phyloP scores from a whole-genome alignment of 805 yeast genomes.

The Suhomyces emberorum region DNA sequence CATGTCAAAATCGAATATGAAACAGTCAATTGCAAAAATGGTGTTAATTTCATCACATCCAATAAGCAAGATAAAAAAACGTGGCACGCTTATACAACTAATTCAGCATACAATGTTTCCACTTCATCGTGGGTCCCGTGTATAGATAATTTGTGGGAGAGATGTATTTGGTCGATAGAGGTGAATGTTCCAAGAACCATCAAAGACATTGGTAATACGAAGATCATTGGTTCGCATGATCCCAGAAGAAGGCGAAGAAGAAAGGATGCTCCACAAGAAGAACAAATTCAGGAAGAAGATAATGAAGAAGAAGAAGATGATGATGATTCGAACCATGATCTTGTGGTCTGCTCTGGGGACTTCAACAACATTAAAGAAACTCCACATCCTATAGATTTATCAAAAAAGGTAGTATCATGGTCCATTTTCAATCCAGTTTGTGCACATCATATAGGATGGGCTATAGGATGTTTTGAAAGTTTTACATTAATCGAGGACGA shows the following conservation, averaged over 20 bases:
- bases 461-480: conserved; percentile 81
- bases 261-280: conserved; percentile 9
- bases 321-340: conserved; percentile 46
- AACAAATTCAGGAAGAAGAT: conserved; percentile 22
- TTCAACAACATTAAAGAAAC: conserved; percentile 60
- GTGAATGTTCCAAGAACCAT: conserved; percentile 80
- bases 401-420: conserved; percentile 73
- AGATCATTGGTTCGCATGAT: conserved; percentile 37
- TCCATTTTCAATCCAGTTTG: conserved; percentile 79
- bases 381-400: conserved; percentile 71
- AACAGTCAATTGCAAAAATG: conserved; percentile 63
- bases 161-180: conserved; percentile 89
- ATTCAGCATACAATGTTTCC: conserved; percentile 71
- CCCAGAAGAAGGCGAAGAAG: conserved; percentile 14
- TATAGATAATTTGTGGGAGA: conserved; percentile 81
- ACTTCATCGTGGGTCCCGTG: conserved; percentile 99
- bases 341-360: conserved; percentile 70
- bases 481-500: conserved; percentile 48
- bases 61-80: conserved; percentile 42
- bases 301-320: conserved; percentile 45
- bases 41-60: conserved; percentile 72
- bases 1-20: conserved; percentile 66
- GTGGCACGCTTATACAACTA: conserved; percentile 87
- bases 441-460: conserved; percentile 94
- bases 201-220: conserved; percentile 58